Evolutionary conservation across 371 early-diverging fungal genomes (phyloP), one percentile per base, ranked within the genome.

Genomic region (Coemansia sp.): DNA sequence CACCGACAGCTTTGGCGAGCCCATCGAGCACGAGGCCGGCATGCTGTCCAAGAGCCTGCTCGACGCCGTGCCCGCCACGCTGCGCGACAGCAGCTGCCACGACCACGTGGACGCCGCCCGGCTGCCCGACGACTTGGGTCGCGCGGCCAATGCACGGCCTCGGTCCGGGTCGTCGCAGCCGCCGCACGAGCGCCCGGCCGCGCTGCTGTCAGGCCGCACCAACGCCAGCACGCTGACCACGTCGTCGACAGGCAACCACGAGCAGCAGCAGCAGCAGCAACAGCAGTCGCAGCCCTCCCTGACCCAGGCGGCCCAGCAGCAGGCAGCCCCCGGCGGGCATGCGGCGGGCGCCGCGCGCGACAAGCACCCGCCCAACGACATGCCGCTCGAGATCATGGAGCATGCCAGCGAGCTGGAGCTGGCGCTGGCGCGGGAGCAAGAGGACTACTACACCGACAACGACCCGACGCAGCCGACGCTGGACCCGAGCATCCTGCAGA

Each of bases 311-410:
- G 57, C 11, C 12, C 12, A 16, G 36, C 35, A 43, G 20, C 43
- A 14, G 14, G 6, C 52, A 3, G 52, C 34, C 33, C n/a, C 31
- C 34, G 34, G 34, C 35, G 34, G 34, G 14, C 11, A 12, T 14
- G 16, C 31, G 7, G 52, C 52, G 33, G 30, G 30, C 35, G 52
- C 30, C 10, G 52, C 12, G 7, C 52, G 52, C 9, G 52, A 51
- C 5, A 34, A 34, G 35, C 35, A 35, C 35, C 2, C 14, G 34
- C 14, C 41, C n/a, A 72, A 71, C 60, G 38, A 35, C 26, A 42
- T 56, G 57, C 76, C 76, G 12, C 61, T 76, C 14, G 72, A 76
- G 55, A 76, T 76, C 43, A 72, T 76, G 76, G 74, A 76, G 53
- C 43, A 56, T 41, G 68, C 76, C 10, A 64, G 76, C 61, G 76